A percentile compares a stretch with the other conserved stretches of the same genome.
Conservation (phyloP, 208 protist genomes). For the Strigomonas culicis region DNA sequence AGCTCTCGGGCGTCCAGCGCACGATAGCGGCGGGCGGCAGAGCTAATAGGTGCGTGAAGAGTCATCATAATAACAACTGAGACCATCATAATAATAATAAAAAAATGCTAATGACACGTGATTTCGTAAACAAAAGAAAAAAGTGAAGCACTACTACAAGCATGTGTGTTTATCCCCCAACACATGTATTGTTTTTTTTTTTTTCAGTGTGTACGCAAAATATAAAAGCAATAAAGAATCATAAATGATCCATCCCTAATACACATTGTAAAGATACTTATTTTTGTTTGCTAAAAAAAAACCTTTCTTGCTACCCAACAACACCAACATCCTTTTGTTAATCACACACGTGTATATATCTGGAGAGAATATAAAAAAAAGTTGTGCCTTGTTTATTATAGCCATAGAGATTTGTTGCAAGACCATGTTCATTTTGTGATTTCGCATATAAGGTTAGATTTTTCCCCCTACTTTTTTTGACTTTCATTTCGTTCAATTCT, state of each 20-base stretch:
- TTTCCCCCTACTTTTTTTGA: neutral
- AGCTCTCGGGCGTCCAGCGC: slow-evolving; percentile 11
- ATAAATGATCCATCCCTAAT: neutral
- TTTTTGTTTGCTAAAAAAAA: neutral
- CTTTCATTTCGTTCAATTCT: neutral
- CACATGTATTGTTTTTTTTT: neutral
- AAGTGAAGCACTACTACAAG: neutral
- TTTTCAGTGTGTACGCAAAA: neutral
- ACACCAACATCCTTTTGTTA: too few species aligned
- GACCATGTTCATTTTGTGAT: neutral
- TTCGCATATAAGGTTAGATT: neutral
- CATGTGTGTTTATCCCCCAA: neutral
- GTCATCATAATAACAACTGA: slow-evolving; percentile 11
- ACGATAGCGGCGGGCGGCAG: neutral
- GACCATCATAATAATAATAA: neutral
- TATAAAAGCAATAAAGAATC: neutral
- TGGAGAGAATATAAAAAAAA: neutral
- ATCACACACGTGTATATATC: neutral
- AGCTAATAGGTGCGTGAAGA: slow-evolving; percentile 1
- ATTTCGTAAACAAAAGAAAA: slow-evolving; percentile 5
- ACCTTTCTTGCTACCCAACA: neutral
- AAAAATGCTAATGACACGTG: neutral
- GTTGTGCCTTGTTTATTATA: neutral
- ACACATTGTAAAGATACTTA: neutral
- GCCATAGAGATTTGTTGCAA: neutral